phyloP scores from a whole-genome alignment of 768 basidiomycete species.

The Kwoniella europaea region DNA sequence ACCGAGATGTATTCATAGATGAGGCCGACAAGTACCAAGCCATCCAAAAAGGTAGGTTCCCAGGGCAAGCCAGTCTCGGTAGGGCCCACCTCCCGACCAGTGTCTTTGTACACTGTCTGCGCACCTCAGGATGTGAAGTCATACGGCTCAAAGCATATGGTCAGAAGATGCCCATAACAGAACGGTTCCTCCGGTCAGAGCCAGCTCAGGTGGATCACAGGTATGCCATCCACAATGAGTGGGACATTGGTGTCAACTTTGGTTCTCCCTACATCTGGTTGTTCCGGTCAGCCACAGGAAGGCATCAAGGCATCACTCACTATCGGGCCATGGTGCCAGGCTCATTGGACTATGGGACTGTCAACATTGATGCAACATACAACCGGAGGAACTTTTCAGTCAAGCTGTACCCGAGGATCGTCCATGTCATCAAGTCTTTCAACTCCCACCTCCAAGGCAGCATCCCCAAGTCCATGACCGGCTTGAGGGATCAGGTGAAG shows the following conservation, averaged over 20 bases:
- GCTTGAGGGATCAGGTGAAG: slow-evolving; percentile 10
- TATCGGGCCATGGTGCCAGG: too few relatives aligned
- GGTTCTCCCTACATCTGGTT: too few relatives aligned
- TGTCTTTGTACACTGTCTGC: slow-evolving; percentile 32
- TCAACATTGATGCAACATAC: slow-evolving; percentile 8
- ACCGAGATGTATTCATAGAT: slow-evolving; percentile 18
- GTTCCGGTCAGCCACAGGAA: too few relatives aligned
- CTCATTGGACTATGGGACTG: too few relatives aligned
- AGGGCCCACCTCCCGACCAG: slow-evolving; percentile 14
- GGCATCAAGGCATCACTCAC: too few relatives aligned
- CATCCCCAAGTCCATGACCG: slow-evolving; percentile 17
- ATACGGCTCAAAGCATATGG: slow-evolving; percentile 34
- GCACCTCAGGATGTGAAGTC: slow-evolving; percentile 15
- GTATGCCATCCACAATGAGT: too few relatives aligned
- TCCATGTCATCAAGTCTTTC: slow-evolving; percentile 42
- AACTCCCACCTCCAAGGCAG: slow-evolving; percentile 33
- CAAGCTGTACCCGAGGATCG: slow-evolving; percentile 38
- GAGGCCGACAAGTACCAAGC: slow-evolving; percentile 16
- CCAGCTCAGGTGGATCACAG: slow-evolving; percentile 22
- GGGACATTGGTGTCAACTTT: too few relatives aligned
- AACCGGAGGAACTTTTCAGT: slow-evolving; percentile 6
- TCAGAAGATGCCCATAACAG: slow-evolving; percentile 28
- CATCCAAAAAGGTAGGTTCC: slow-evolving; percentile 12
- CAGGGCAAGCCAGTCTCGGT: slow-evolving; percentile 23
- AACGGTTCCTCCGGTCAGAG: slow-evolving; percentile 14